phyloP scores from a whole-genome alignment of 2,329 filamentous ascomycete genomes.

The Chrysoporthe cubensis region DNA sequence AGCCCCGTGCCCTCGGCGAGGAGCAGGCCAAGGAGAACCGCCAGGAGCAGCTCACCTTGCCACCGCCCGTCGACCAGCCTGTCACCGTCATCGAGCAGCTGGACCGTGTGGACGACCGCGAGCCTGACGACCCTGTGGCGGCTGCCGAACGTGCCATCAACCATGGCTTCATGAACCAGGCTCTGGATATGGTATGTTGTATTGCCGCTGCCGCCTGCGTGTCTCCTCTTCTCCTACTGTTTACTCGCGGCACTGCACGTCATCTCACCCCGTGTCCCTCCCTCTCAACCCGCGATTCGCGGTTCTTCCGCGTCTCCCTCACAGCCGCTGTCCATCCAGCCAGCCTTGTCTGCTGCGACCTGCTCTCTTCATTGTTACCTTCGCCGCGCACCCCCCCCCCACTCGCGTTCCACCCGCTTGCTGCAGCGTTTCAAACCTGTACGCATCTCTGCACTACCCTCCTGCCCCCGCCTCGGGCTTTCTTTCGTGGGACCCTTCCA shows the following conservation, averaged over 20 bases:
- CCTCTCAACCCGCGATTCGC: background rate
- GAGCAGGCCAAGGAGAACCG: constrained; percentile 25
- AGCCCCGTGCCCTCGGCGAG: constrained; percentile 14
- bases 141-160: constrained; percentile 48
- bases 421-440: constrained; percentile 33
- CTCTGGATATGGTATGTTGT: constrained; percentile 76
- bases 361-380: constrained; percentile 13
- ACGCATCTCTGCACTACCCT: constrained; percentile 2
- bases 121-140: constrained; percentile 36
- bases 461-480: background rate
- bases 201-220: constrained; percentile 1
- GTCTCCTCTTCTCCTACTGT: constrained; percentile 13
- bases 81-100: background rate
- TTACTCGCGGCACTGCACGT: background rate
- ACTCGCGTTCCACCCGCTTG: constrained; percentile 19
- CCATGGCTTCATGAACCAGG: constrained; percentile 77
- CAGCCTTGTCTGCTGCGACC: background rate
- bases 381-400: background rate
- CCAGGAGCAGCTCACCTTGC: constrained; percentile 23
- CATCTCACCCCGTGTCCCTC: background rate
- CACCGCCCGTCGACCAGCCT: constrained; percentile 14
- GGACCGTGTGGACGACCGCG: constrained; percentile 31
- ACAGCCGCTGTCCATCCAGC: background rate
- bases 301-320: background rate
- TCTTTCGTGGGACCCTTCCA: background rate